phyloP scores from a whole-genome alignment of 1,284 basidiomycete genomes.

The Coriolopsis trogii region DNA sequence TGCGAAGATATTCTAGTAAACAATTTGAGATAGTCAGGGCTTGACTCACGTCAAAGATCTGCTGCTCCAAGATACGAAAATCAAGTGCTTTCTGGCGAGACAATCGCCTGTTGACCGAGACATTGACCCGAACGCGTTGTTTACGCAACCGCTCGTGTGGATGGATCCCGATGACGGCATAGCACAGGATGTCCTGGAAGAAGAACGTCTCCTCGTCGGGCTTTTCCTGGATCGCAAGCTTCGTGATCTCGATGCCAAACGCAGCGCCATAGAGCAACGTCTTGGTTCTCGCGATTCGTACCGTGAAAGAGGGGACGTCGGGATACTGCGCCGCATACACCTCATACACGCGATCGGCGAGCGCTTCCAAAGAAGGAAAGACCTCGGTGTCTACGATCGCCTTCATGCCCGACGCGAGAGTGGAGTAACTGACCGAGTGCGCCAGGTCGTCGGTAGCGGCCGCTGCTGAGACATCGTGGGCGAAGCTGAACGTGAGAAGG shows the following conservation, averaged over 20 bases:
- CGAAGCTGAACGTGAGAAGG: slow-evolving; percentile 56
- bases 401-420: slow-evolving; percentile 42
- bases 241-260: slow-evolving; percentile 46
- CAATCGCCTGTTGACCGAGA: slow-evolving; percentile 36
- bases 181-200: slow-evolving; percentile 56
- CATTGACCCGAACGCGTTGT: slow-evolving; percentile 69
- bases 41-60: slow-evolving; percentile 43
- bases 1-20: slow-evolving; percentile 25
- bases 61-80: slow-evolving; percentile 43
- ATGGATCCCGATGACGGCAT: slow-evolving; percentile 75
- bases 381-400: slow-evolving; percentile 30
- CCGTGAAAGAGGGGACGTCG: slow-evolving; percentile 40
- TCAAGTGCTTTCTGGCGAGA: slow-evolving; percentile 32
- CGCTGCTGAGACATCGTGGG: slow-evolving; percentile 55
- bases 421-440: slow-evolving; percentile 63
- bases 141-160: slow-evolving; percentile 70
- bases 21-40: neutral
- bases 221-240: slow-evolving; percentile 17
- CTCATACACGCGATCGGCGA: slow-evolving; percentile 46
- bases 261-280: slow-evolving; percentile 55
- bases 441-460: slow-evolving; percentile 60
- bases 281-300: slow-evolving; percentile 53
- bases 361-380: slow-evolving; percentile 46
- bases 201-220: slow-evolving; percentile 36
- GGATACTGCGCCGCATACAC: slow-evolving; percentile 43